Base-by-base conservation (phyloP, 208 protist species). In the Trypanosoma conorhini region DNA sequence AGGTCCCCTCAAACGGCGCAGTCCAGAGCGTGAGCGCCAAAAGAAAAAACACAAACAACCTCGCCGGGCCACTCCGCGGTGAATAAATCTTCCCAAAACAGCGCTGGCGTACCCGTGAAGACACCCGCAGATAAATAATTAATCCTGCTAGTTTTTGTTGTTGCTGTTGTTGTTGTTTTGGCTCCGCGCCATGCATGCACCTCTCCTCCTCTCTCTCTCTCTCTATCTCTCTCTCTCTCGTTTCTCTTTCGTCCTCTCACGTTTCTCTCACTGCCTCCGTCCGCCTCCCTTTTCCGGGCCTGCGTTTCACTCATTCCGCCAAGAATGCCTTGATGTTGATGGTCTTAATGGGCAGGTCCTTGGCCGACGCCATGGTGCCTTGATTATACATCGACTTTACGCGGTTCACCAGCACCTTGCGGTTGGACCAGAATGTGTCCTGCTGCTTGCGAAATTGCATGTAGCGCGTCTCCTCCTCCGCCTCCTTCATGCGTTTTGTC, bases 321-420 rank as follows among this genome's bases (percentile, higher is more conserved):
- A 95, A 67, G 66, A 96, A 96, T 40, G 91, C 91, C 73, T 94
- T 96, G 57, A 96, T 87, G 69, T 92, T 93, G 42, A 96, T 70
- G 5, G 91, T 94, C 65, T 91, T 88, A 65, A 96, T 88, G 24
- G 91, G 91, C 54, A 96, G 56, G 66, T 96, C 91, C 64, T 86
- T 86, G 5, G 88, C 74, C 19, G 84, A 91, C 2, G 65, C 65
- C 56, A 86, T 79, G 54, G 91, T 92, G 19, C 89, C 89, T 72
- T 93, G 88, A 57, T 93, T 92, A 62, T 89, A 77, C 92, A 97
- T 97, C 22, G 92, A 86, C 83, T 97, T 97, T 40, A 95, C 85
- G 35, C 92, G 88, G 64, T 94, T 97, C 44, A 97, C 86, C 15
- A 97, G 74, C 60, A 97, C 88, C 68, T 95, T 97, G 12, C 92